A percentile compares a stretch with the other conserved stretches of the same genome.
These are phyloP conservation scores for Talaromyces atroroseus DNA, from an alignment of 2,329 filamentous ascomycete species.

Conservation along the genomic window DNA sequence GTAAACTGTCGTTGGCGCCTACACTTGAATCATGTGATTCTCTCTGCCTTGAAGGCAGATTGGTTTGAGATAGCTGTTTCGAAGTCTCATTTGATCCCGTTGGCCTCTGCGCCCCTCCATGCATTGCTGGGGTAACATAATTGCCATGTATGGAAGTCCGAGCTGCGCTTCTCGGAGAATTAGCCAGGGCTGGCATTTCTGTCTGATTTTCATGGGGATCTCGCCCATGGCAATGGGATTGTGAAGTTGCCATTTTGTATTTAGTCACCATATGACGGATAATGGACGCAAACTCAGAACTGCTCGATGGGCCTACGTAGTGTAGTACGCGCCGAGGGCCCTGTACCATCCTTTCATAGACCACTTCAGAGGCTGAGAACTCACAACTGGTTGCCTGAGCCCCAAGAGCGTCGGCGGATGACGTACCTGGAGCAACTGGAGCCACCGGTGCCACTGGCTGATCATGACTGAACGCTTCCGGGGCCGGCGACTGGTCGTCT, in stretches of 20 bases:
- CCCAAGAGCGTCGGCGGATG: background rate
- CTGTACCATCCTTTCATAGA: conserved; percentile 11
- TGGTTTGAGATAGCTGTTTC: background rate
- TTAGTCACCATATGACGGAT: conserved; percentile 13
- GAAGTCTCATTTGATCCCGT: background rate
- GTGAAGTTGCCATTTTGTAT: conserved; percentile 2
- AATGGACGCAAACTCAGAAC: conserved; percentile 12
- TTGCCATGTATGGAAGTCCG: background rate
- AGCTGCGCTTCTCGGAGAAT: background rate
- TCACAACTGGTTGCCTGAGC: background rate
- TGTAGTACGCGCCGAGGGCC: conserved; percentile 9
- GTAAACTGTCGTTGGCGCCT: background rate
- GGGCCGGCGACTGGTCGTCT: conserved; percentile 10
- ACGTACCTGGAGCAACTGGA: background rate
- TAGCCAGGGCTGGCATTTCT: background rate
- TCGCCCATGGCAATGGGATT: background rate
- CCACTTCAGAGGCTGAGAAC: conserved; percentile 3
- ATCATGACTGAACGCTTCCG: conserved; percentile 11
- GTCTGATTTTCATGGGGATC: background rate
- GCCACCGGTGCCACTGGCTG: background rate
- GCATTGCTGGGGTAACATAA: background rate
- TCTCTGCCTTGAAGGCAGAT: background rate
- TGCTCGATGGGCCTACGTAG: conserved; percentile 13
- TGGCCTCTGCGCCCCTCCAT: background rate
- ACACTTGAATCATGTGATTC: background rate